These are phyloP conservation scores for Hansenula lynferdii DNA, from an alignment of 1,139 yeast genomes.

Conservation along the genomic window DNA sequence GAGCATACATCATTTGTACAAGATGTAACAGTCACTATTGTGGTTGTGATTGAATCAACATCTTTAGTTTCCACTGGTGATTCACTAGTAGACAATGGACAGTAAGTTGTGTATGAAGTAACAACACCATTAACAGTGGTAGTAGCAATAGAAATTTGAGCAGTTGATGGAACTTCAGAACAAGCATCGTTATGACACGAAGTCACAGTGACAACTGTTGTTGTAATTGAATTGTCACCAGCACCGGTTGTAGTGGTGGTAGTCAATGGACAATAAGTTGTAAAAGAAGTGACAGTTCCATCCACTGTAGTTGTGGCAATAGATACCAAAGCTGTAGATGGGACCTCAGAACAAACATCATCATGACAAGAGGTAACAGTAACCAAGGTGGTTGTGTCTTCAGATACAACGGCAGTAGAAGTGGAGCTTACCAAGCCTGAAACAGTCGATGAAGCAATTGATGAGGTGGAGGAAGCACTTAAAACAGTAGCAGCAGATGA, in stretches of 20 bases:
- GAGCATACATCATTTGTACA: slow-evolving; percentile 23
- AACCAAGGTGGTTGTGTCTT: neutral
- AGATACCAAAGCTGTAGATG: slow-evolving; percentile 34
- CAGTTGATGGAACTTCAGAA: slow-evolving; percentile 10
- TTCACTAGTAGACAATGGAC: slow-evolving; percentile 17
- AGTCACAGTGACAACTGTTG: slow-evolving; percentile 6
- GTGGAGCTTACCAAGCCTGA: slow-evolving; percentile 23
- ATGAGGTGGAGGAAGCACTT: slow-evolving; percentile 4
- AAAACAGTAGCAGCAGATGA: no score
- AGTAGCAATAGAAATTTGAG: slow-evolving; percentile 7
- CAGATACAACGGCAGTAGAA: slow-evolving; percentile 27
- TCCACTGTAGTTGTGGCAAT: slow-evolving; percentile 27
- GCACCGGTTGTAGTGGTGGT: slow-evolving; percentile 8
- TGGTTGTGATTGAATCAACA: neutral
- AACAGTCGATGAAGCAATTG: slow-evolving; percentile 10
- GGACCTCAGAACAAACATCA: slow-evolving; percentile 27
- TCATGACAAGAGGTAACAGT: slow-evolving; percentile 26
- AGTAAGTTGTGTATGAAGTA: slow-evolving; percentile 23
- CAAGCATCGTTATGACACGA: slow-evolving; percentile 22
- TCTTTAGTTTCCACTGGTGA: neutral
- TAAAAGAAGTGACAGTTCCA: slow-evolving; percentile 11
- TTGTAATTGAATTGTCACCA: slow-evolving; percentile 23
- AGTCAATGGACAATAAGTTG: slow-evolving; percentile 25
- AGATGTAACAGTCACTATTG: slow-evolving; percentile 9
- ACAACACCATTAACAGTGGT: slow-evolving; percentile 11